Conservation (phyloP, 768 basidiomycete genomes). For the Russula ochroleuca region DNA sequence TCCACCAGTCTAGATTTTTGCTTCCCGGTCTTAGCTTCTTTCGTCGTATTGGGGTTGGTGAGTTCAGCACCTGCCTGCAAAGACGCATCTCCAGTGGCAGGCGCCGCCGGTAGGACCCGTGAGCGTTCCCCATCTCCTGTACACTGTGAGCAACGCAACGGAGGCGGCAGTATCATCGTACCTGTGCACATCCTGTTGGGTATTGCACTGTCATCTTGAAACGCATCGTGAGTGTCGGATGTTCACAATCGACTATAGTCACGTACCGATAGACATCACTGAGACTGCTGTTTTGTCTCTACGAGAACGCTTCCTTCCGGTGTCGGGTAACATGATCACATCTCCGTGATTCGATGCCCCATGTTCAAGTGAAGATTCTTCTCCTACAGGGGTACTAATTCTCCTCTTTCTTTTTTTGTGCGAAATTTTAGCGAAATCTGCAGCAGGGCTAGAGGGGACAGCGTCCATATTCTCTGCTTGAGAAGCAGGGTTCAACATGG, state of each 20-base stretch:
- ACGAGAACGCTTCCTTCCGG: slow-evolving; percentile 5
- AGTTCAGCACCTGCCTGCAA: neutral
- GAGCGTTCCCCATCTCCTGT: neutral
- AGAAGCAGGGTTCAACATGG: neutral
- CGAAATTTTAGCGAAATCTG: no score
- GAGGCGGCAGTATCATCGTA: neutral
- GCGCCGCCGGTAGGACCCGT: neutral
- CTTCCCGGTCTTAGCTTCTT: neutral
- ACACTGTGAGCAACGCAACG: neutral
- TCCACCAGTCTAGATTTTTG: neutral
- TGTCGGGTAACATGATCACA: neutral
- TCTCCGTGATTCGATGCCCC: neutral
- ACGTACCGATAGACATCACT: slow-evolving; percentile 8
- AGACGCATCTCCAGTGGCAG: neutral
- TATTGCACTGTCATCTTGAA: neutral
- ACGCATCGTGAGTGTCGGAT: neutral
- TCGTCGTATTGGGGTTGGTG: neutral
- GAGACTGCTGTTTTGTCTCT: neutral
- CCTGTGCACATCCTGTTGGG: neutral
- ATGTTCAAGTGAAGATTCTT: neutral
- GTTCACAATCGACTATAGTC: neutral
- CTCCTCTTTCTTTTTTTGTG: slow-evolving; percentile 11
- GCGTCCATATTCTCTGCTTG: neutral
- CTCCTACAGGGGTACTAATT: neutral
- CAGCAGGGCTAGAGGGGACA: neutral